phyloP scores from a whole-genome alignment of 2,329 filamentous ascomycete genomes.

The Epicoccum sorghinum region DNA sequence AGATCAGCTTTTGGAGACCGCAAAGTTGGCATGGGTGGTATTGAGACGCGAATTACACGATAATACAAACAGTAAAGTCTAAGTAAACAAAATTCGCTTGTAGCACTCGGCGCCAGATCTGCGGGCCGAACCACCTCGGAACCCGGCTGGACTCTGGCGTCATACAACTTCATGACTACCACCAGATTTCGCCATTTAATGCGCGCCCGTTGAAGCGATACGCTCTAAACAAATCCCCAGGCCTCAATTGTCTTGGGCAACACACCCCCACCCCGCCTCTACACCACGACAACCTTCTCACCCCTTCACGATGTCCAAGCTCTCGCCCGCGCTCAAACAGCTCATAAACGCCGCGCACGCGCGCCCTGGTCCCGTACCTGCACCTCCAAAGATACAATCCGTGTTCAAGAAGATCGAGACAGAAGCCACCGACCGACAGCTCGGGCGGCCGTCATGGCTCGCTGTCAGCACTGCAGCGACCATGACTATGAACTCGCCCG shows the following conservation, averaged over 20 bases:
- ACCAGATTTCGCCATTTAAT: constrained; percentile 12
- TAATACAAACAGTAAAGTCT: too few species aligned
- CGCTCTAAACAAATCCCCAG: not conserved
- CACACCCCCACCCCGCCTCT: not conserved
- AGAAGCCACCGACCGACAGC: constrained; percentile 37
- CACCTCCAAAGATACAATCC: constrained; percentile 38
- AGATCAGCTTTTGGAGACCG: too few species aligned
- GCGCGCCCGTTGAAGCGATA: constrained; percentile 1
- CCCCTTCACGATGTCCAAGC: constrained; percentile 39
- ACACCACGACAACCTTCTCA: not conserved
- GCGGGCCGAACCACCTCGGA: constrained; percentile 6
- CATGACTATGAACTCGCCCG: constrained; percentile 85
- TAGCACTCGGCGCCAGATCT: constrained; percentile 10
- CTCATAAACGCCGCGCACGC: constrained; percentile 45
- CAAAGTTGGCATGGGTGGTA: too few species aligned
- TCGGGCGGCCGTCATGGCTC: constrained; percentile 47
- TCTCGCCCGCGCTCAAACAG: constrained; percentile 42
- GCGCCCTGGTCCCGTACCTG: constrained; percentile 43
- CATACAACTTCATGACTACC: constrained; percentile 6
- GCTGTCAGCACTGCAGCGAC: constrained; percentile 69
- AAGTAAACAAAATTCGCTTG: too few species aligned
- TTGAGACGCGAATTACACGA: too few species aligned
- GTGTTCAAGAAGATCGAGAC: constrained; percentile 41
- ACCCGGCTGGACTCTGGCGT: constrained; percentile 8
- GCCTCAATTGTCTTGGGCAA: too few species aligned